Conservation (phyloP, 2,329 filamentous ascomycete genomes). For the Cladophialophora exuberans region DNA sequence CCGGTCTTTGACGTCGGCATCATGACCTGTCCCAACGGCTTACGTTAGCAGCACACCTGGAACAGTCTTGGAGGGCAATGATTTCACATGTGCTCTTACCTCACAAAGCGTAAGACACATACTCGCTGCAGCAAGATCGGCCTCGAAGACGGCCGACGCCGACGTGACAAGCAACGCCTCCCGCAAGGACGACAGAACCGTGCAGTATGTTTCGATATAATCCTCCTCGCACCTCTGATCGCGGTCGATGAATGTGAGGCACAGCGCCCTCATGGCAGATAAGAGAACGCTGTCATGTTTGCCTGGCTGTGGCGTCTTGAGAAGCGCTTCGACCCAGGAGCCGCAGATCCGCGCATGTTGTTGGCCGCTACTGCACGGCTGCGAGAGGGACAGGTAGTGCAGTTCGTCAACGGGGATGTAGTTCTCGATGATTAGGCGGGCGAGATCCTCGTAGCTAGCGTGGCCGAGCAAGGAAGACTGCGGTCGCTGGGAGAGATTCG, state of each 20-base stretch:
- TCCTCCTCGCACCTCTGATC: not conserved
- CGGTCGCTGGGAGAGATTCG: no score
- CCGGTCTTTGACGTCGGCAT: not conserved
- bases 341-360: not conserved
- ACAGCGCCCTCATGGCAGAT: not conserved
- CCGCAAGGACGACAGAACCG: not conserved
- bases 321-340: slow-evolving; percentile 1
- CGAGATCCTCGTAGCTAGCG: not conserved
- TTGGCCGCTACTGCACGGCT: not conserved
- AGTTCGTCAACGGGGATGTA: not conserved
- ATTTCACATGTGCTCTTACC: not conserved
- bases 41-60: not conserved
- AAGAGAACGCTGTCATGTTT: not conserved
- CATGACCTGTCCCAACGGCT: not conserved
- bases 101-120: not conserved
- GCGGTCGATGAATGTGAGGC: not conserved
- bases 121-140: not conserved
- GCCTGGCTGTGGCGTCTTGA: not conserved
- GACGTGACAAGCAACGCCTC: not conserved
- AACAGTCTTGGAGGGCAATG: not conserved
- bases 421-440: not conserved
- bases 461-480: not conserved
- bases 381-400: not conserved
- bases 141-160: not conserved
- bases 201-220: not conserved